phyloP scores from a whole-genome alignment of 2,329 filamentous ascomycete genomes.

The Aspergillus versicolor region DNA sequence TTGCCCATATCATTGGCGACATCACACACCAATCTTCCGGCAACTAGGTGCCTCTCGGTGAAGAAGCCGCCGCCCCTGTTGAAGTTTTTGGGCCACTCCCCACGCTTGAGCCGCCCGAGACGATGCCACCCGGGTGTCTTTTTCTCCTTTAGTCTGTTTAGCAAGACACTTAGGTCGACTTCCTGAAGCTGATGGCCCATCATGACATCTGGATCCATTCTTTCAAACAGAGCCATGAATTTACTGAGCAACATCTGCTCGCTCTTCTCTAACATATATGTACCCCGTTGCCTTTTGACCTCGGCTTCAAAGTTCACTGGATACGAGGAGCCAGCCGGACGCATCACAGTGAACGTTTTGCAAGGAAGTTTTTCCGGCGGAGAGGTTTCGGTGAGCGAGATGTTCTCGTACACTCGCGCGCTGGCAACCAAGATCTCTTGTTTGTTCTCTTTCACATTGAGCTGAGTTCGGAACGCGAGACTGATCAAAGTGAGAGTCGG shows the following conservation, averaged over 20 bases:
- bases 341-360: conserved; percentile 86
- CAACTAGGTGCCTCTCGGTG: conserved; percentile 83
- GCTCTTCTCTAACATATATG: conserved; percentile 76
- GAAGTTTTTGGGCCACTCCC: conserved; percentile 83
- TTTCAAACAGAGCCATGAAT: conserved; percentile 84
- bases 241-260: conserved; percentile 83
- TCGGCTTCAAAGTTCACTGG: conserved; percentile 84
- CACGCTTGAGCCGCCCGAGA: conserved; percentile 79
- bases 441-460: conserved; percentile 91
- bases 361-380: conserved; percentile 85
- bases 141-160: conserved; percentile 82
- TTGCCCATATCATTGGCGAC: conserved; percentile 95
- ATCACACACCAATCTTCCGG: conserved; percentile 88
- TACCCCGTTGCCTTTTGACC: conserved; percentile 70
- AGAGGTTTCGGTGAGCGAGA: conserved; percentile 82
- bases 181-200: conserved; percentile 96
- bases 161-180: conserved; percentile 87
- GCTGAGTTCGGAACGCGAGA: conserved; percentile 78
- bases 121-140: conserved; percentile 95
- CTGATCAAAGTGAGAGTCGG: conserved; percentile 97
- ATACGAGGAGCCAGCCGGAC: conserved; percentile 73
- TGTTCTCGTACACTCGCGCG: conserved; percentile 87
- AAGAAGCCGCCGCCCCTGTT: conserved; percentile 87
- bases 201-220: conserved; percentile 88
- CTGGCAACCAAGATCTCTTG: conserved; percentile 93